A percentile compares a stretch with the other conserved stretches of the same genome.
phyloP scores from a whole-genome alignment of 371 early-diverging fungal species.

The Choanephora cucurbitarum region DNA sequence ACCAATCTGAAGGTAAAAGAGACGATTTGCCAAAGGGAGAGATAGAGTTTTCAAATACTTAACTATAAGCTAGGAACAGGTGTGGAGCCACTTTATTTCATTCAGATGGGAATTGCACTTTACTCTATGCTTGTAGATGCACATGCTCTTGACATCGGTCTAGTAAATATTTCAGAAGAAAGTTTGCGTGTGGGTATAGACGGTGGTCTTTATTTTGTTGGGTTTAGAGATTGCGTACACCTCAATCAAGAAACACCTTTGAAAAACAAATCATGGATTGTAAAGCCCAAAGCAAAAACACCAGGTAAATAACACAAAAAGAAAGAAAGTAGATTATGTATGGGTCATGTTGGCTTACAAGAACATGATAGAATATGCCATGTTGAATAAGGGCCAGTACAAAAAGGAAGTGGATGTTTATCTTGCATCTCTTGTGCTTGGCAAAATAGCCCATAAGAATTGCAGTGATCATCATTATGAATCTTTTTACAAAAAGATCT shows the following conservation, averaged over 20 bases:
- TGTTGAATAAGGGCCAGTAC: too few species aligned
- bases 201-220: conserved; percentile 10
- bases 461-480: too few species aligned
- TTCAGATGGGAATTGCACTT: conserved; percentile 19
- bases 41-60: too few species aligned
- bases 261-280: conserved; percentile 4
- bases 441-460: too few species aligned
- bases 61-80: not conserved
- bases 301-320: too few species aligned
- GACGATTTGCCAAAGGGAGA: too few species aligned
- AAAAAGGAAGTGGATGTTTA: too few species aligned
- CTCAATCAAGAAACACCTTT: not conserved
- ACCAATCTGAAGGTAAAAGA: conserved; percentile 4
- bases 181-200: conserved; percentile 9
- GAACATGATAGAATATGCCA: too few species aligned
- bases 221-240: conserved; percentile 5
- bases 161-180: conserved; percentile 3
- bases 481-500: too few species aligned
- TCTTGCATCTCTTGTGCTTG: too few species aligned
- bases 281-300: not conserved
- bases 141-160: conserved; percentile 6
- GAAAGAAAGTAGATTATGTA: too few species aligned
- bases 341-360: too few species aligned
- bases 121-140: conserved; percentile 25
- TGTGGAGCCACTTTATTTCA: conserved; percentile 8